Conservation (phyloP, 2,329 filamentous ascomycete species). For the Shiraia sp. region DNA sequence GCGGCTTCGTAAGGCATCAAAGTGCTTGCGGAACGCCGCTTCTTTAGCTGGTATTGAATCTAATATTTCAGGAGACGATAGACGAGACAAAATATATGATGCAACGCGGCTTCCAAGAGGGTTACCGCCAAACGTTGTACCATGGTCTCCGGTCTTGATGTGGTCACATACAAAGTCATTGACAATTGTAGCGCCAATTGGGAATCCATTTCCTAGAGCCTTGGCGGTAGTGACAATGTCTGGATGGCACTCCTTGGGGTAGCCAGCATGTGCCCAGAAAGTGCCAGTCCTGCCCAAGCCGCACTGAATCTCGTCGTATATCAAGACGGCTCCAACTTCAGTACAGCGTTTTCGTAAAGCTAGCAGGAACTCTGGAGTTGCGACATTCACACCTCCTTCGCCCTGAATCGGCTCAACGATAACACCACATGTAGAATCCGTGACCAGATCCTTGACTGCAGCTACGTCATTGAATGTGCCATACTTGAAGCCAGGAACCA, state of each 20-base stretch:
- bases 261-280: constrained; percentile 83
- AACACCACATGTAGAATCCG: constrained; percentile 85
- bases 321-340: constrained; percentile 83
- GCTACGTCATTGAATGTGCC: constrained; percentile 82
- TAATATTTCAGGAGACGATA: constrained; percentile 73
- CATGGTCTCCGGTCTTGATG: constrained; percentile 79
- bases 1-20: constrained; percentile 59
- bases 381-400: constrained; percentile 89
- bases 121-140: constrained; percentile 93
- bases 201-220: constrained; percentile 94
- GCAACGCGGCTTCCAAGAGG: constrained; percentile 82
- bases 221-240: constrained; percentile 95
- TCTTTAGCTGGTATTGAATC: constrained; percentile 70
- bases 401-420: constrained; percentile 98
- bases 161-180: constrained; percentile 69
- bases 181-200: constrained; percentile 81
- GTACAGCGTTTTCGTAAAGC: constrained; percentile 84
- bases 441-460: constrained; percentile 73
- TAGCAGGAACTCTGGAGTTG: constrained; percentile 78
- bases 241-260: constrained; percentile 81
- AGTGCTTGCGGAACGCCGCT: constrained; percentile 61
- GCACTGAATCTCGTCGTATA: constrained; percentile 98
- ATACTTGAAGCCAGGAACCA: constrained; percentile 91
- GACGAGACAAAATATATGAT: constrained; percentile 79
- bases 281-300: constrained; percentile 84